Evolutionary conservation across 306 rosid species (phyloP).

Genomic region (Dalbergia cultrata): DNA sequence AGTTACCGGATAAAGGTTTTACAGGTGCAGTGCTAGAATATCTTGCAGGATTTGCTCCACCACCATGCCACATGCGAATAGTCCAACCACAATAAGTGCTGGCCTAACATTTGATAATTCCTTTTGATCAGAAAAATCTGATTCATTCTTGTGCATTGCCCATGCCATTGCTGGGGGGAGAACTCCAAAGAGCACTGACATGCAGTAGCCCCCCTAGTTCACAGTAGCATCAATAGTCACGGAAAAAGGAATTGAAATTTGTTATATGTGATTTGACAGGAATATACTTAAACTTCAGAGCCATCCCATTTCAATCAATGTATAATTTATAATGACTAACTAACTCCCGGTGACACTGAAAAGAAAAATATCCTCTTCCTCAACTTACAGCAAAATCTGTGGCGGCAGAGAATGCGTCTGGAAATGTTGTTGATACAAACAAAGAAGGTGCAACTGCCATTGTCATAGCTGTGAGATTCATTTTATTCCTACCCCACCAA

Average conservation of each 20-base stretch:
- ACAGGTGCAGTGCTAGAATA: conserved; percentile 49
- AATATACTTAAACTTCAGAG: neutral
- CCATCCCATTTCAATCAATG: neutral
- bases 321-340: no score
- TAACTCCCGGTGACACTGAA: no score
- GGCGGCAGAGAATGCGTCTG: conserved; percentile 76
- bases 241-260: neutral
- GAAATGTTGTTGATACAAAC: conserved; percentile 62
- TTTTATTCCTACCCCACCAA: conserved; percentile 69
- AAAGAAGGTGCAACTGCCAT: conserved; percentile 72
- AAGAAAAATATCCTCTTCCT: conserved; percentile 2
- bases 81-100: conserved; percentile 61
- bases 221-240: conserved; percentile 23
- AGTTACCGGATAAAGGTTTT: neutral
- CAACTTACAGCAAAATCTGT: conserved; percentile 76
- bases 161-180: conserved; percentile 89
- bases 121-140: conserved; percentile 37
- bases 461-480: conserved; percentile 59
- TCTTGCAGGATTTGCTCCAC: conserved; percentile 70
- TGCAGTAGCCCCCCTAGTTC: conserved; percentile 80
- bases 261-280: neutral
- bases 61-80: conserved; percentile 67
- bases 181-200: conserved; percentile 82
- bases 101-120: conserved; percentile 58
- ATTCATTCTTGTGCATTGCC: conserved; percentile 58